These are phyloP conservation scores for Tolypocladium inflatum DNA, from an alignment of 2,329 filamentous ascomycete species.

Conservation along the genomic window DNA sequence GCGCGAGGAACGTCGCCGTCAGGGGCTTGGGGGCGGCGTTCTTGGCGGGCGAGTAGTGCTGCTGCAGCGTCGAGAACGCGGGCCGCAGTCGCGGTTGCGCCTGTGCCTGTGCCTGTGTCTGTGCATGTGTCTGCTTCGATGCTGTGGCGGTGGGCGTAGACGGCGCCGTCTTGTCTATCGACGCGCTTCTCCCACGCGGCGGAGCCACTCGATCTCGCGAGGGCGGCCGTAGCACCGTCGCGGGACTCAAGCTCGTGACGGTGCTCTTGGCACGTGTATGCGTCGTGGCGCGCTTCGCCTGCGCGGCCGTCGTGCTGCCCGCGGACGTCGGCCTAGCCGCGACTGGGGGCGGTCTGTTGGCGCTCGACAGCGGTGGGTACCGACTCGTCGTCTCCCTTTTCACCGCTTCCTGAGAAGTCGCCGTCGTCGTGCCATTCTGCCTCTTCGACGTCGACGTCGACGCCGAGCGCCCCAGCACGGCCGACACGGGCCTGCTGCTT, in stretches of 20 bases:
- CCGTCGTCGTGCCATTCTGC: not conserved
- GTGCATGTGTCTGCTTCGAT: slow-evolving; percentile 11
- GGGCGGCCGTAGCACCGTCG: slow-evolving; percentile 20
- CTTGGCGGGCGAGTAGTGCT: slow-evolving; percentile 59
- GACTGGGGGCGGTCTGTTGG: slow-evolving; percentile 15
- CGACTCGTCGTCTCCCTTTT: slow-evolving; percentile 15
- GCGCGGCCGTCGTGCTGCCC: slow-evolving; percentile 11
- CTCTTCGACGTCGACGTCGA: slow-evolving; percentile 12
- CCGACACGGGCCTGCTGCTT: slow-evolving; percentile 6
- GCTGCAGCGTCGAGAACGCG: slow-evolving; percentile 53
- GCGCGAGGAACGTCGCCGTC: slow-evolving; percentile 46
- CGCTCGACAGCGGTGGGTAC: slow-evolving; percentile 24
- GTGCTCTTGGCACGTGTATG: slow-evolving; percentile 24
- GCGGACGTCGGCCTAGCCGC: slow-evolving; percentile 21
- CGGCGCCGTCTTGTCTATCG: slow-evolving; percentile 10
- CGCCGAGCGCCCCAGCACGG: slow-evolving; percentile 8
- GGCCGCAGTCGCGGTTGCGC: slow-evolving; percentile 34
- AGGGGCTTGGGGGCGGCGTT: slow-evolving; percentile 50
- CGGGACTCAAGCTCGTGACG: slow-evolving; percentile 14
- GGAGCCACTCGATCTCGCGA: slow-evolving; percentile 10
- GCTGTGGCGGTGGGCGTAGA: slow-evolving; percentile 8
- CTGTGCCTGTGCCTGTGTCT: slow-evolving; percentile 6
- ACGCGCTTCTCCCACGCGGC: slow-evolving; percentile 4
- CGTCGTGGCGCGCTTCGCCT: slow-evolving; percentile 9
- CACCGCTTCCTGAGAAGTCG: slow-evolving; percentile 2